Conservation (phyloP, 495 filamentous ascomycete species). For the Penicillium parvum region DNA sequence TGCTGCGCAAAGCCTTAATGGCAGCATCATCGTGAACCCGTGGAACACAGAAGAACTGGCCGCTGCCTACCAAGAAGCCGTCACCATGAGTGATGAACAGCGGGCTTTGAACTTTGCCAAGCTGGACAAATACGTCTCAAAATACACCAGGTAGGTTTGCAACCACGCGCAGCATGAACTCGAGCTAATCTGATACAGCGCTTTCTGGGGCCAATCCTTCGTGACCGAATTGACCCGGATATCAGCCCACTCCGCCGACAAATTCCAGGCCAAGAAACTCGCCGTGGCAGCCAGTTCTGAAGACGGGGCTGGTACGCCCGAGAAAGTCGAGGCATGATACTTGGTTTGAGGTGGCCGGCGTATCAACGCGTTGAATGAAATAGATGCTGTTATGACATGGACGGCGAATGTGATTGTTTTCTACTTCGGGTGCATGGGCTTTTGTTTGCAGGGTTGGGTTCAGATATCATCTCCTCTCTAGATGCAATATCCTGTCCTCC, state of each 20-base stretch:
- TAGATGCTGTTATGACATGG: constrained; percentile 27
- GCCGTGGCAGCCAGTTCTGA: constrained; percentile 8
- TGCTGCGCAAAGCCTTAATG: constrained; percentile 88
- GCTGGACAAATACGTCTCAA: constrained; percentile 88
- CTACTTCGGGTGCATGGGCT: constrained; percentile 14
- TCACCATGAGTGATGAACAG: constrained; percentile 88
- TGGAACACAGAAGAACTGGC: constrained; percentile 98
- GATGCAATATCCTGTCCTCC: background rate
- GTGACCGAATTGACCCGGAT: constrained; percentile 77
- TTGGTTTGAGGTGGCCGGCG: background rate
- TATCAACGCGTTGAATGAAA: constrained; percentile 13
- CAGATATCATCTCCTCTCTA: constrained; percentile 4
- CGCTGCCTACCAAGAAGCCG: constrained; percentile 86
- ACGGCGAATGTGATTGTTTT: constrained; percentile 29
- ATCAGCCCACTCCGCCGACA: constrained; percentile 45
- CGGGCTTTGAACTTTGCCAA: constrained; percentile 81
- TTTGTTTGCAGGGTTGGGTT: background rate
- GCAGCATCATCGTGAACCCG: constrained; percentile 89
- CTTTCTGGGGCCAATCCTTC: constrained; percentile 97
- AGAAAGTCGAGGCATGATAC: constrained; percentile 6
- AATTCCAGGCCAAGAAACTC: constrained; percentile 37
- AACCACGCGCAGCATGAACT: background rate
- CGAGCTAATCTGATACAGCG: constrained; percentile 44
- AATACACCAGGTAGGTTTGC: constrained; percentile 70
- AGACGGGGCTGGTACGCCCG: constrained; percentile 8